Conservation (phyloP, 768 basidiomycete species). For the Pleurotus platypus region DNA sequence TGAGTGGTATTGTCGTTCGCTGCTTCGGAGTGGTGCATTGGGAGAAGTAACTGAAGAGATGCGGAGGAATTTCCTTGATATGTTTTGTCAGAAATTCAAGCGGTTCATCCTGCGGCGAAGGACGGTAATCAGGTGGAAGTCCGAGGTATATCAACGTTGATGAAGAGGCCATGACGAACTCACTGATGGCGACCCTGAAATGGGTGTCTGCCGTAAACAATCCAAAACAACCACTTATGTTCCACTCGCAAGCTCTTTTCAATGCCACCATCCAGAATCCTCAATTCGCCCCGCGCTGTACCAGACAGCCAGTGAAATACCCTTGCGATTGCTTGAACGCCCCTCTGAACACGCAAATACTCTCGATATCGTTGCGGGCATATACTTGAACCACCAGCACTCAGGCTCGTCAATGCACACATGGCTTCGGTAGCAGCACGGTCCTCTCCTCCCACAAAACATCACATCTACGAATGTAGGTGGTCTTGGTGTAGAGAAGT, state of each 20-base stretch:
- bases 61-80: constrained; percentile 27
- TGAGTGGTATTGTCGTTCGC: constrained; percentile 55
- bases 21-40: constrained; percentile 56
- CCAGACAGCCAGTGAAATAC: too few species aligned
- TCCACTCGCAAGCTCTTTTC: too few species aligned
- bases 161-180: constrained; percentile 22
- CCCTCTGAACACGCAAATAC: too few species aligned
- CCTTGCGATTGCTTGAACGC: too few species aligned
- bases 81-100: constrained; percentile 56
- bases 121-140: constrained; percentile 53
- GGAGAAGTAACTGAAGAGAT: constrained; percentile 33
- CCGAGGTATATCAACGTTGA: constrained; percentile 47
- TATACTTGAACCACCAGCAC: neutral
- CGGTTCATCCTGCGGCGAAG: constrained; percentile 55
- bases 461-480: constrained; percentile 26
- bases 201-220: too few species aligned
- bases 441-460: neutral
- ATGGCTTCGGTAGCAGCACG: neutral
- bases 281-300: too few species aligned
- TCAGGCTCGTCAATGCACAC: neutral
- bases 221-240: too few species aligned
- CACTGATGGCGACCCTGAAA: too few species aligned
- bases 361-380: too few species aligned
- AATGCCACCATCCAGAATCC: too few species aligned
- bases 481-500: constrained; percentile 53